A percentile compares a stretch with the other conserved stretches of the same genome.
Conservation (phyloP, 2,329 filamentous ascomycete species). For the Emmonsiellopsis sp. region DNA sequence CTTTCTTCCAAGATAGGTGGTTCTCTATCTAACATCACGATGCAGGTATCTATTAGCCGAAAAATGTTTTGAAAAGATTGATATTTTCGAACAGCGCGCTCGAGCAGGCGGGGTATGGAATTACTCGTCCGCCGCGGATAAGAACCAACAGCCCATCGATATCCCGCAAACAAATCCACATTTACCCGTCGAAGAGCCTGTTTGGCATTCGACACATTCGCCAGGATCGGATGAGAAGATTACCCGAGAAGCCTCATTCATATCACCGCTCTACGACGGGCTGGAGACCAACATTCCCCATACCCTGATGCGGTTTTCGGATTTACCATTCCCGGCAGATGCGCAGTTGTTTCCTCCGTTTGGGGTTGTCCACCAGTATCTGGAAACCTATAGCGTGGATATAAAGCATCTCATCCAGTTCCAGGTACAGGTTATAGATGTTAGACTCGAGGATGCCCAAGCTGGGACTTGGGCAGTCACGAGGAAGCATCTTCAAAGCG, state of each 20-base stretch:
- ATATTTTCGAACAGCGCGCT: conserved; percentile 72
- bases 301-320: conserved; percentile 69
- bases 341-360: conserved; percentile 67
- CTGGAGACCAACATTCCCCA: conserved; percentile 84
- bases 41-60: conserved; percentile 62
- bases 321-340: conserved; percentile 55
- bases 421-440: conserved; percentile 57
- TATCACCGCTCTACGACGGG: conserved; percentile 74
- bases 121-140: conserved; percentile 49
- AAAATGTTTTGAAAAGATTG: conserved; percentile 59
- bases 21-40: too few relatives aligned
- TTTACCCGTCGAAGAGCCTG: conserved; percentile 54
- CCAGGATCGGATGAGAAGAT: neutral
- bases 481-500: conserved; percentile 43
- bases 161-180: conserved; percentile 64
- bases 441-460: conserved; percentile 35
- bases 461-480: conserved; percentile 52
- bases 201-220: conserved; percentile 33
- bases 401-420: conserved; percentile 61
- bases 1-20: neutral
- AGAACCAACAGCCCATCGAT: conserved; percentile 32
- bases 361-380: conserved; percentile 61
- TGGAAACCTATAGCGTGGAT: conserved; percentile 62
- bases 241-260: conserved; percentile 49
- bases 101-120: conserved; percentile 80